These are phyloP conservation scores for Linnemannia zychae DNA, from an alignment of 192 early-diverging fungal genomes.

Conservation along the genomic window DNA sequence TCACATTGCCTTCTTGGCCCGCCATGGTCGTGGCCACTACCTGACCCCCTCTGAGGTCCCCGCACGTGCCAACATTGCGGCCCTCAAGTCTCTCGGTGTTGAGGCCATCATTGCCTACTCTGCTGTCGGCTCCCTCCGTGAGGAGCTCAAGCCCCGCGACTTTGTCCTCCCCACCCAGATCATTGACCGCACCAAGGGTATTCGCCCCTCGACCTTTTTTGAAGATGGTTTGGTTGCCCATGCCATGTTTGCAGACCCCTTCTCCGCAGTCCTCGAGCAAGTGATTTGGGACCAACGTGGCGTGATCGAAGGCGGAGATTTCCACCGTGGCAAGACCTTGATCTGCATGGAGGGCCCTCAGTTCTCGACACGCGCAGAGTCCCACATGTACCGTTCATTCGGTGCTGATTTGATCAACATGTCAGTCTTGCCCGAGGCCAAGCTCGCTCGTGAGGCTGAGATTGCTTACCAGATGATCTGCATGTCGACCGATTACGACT, in stretches of 20 bases:
- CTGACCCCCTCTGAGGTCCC: slow-evolving; percentile 93
- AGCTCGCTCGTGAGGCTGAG: slow-evolving; percentile 98
- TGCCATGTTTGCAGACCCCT: slow-evolving; percentile 94
- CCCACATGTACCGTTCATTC: slow-evolving; percentile 95
- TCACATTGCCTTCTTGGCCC: slow-evolving; percentile 96
- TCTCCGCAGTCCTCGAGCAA: slow-evolving; percentile 80
- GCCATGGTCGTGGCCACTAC: slow-evolving; percentile 93
- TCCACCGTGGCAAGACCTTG: slow-evolving; percentile 88
- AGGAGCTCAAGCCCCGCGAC: slow-evolving; percentile 94
- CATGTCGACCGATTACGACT: slow-evolving; percentile 99
- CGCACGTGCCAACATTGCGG: slow-evolving; percentile 96
- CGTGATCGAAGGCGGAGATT: slow-evolving; percentile 61
- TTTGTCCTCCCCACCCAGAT: slow-evolving; percentile 96
- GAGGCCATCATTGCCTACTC: slow-evolving; percentile 96
- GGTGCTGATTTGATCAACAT: slow-evolving; percentile 98
- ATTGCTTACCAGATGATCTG: slow-evolving; percentile 99
- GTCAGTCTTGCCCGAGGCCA: slow-evolving; percentile 96
- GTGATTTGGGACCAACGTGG: slow-evolving; percentile 73
- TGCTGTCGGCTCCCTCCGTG: slow-evolving; percentile 94
- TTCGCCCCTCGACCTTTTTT: slow-evolving; percentile 94
- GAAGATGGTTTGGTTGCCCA: slow-evolving; percentile 93
- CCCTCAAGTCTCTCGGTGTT: slow-evolving; percentile 94
- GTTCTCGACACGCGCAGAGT: slow-evolving; percentile 98
- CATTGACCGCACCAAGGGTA: slow-evolving; percentile 98
- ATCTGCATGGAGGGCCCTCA: slow-evolving; percentile 99